Conservation (phyloP, 345 rosid genomes). For the Euphorbia tirucalli region DNA sequence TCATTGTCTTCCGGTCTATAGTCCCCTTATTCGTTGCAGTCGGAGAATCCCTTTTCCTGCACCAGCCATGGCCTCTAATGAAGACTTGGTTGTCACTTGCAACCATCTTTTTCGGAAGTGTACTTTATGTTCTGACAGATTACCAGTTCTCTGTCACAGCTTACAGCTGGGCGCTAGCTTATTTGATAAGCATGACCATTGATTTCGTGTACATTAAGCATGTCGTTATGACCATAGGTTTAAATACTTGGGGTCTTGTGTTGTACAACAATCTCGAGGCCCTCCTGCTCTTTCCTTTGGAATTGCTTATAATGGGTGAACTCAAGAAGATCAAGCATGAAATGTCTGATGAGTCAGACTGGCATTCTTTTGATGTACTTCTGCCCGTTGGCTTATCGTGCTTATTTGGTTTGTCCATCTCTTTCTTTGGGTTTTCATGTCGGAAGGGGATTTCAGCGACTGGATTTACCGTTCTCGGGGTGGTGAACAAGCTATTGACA, state of each 20-base stretch:
- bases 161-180: conserved; percentile 88
- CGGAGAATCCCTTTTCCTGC: conserved; percentile 81
- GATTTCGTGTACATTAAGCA: conserved; percentile 98
- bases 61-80: conserved; percentile 85
- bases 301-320: conserved; percentile 93
- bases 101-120: conserved; percentile 85
- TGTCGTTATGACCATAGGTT: conserved; percentile 92
- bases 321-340: conserved; percentile 83
- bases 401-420: conserved; percentile 82
- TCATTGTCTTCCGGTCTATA: conserved; percentile 86
- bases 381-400: conserved; percentile 88
- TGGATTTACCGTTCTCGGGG: conserved; percentile 97
- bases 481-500: conserved; percentile 87
- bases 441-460: conserved; percentile 92
- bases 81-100: conserved; percentile 78
- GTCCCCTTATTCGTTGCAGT: conserved; percentile 93
- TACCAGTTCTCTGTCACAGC: conserved; percentile 81
- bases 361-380: conserved; percentile 70
- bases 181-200: conserved; percentile 85
- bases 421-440: conserved; percentile 97
- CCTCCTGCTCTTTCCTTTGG: conserved; percentile 79
- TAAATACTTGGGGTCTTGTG: conserved; percentile 96
- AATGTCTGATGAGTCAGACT: conserved; percentile 61
- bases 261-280: conserved; percentile 96
- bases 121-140: conserved; percentile 82